Evolutionary conservation across 306 rosid species (phyloP).

Genomic region (Pachyrhizus erosus): DNA sequence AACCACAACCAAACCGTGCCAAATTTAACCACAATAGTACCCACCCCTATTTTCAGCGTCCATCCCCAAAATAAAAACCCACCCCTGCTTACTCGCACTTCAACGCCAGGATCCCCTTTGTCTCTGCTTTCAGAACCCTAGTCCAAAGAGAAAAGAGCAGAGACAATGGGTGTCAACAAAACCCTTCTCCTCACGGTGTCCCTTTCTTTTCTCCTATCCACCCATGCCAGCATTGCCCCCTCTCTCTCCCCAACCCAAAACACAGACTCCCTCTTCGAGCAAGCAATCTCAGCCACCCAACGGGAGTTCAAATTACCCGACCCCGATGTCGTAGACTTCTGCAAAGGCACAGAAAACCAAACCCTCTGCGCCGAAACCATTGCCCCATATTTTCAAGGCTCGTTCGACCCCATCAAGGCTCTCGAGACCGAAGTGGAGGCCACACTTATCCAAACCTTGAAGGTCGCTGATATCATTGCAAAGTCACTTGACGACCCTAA

Average conservation of each 20-base stretch:
- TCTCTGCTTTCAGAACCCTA: neutral
- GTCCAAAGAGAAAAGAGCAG: neutral
- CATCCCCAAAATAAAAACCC: neutral
- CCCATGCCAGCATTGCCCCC: neutral
- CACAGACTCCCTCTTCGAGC: neutral
- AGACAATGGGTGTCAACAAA: neutral
- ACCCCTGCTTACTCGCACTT: neutral
- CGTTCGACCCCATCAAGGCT: conserved; percentile 38
- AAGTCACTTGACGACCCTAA: neutral
- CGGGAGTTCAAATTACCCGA: neutral
- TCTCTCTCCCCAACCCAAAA: neutral
- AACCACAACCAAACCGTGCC: neutral
- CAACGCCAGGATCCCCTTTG: neutral
- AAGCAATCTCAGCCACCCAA: neutral
- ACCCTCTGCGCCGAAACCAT: conserved; percentile 27
- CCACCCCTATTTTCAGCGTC: neutral
- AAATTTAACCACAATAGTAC: neutral
- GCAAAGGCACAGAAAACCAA: conserved; percentile 13
- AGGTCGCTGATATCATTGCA: neutral
- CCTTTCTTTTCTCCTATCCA: neutral
- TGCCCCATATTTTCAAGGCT: neutral
- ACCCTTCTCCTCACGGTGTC: neutral
- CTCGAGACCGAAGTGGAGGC: conserved; percentile 25
- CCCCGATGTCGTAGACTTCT: neutral
- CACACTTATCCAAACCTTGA: neutral